Conservation (phyloP, 441 rosid species). For the Flueggea neowawraea region DNA sequence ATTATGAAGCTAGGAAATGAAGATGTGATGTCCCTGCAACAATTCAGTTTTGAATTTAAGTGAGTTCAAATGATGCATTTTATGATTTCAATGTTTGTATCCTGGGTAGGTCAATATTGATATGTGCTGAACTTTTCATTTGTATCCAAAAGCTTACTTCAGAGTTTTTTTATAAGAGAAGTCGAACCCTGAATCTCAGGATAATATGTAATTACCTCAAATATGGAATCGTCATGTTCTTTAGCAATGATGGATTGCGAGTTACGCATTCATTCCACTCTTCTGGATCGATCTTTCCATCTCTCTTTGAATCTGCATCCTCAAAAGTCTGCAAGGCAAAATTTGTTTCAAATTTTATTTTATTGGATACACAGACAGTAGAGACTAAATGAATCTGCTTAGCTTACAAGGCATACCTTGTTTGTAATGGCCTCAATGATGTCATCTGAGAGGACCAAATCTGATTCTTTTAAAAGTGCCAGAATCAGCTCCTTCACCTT, state of each 20-base stretch:
- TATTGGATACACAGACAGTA: background rate
- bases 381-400: background rate
- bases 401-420: slow-evolving; percentile 23
- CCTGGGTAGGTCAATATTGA: too few species aligned
- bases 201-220: slow-evolving; percentile 27
- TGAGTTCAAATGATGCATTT: too few species aligned
- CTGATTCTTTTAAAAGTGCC: slow-evolving; percentile 40
- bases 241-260: slow-evolving; percentile 36
- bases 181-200: background rate
- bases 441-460: slow-evolving; percentile 37
- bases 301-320: slow-evolving; percentile 42
- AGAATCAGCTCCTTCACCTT: slow-evolving; percentile 41
- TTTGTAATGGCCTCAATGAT: slow-evolving; percentile 29
- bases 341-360: too few species aligned
- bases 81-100: too few species aligned
- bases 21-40: slow-evolving; percentile 30
- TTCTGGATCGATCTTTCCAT: slow-evolving; percentile 41
- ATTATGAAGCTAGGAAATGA: slow-evolving; percentile 32
- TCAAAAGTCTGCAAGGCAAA: slow-evolving; percentile 33
- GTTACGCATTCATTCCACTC: slow-evolving; percentile 37
- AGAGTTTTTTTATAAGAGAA: background rate
- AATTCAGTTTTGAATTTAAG: too few species aligned
- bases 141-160: too few species aligned
- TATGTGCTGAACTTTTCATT: too few species aligned
- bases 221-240: slow-evolving; percentile 49